Evolutionary conservation across 805 yeast species (phyloP), one percentile per base, ranked within the genome.

Genomic region (Yarrowia sp.): DNA sequence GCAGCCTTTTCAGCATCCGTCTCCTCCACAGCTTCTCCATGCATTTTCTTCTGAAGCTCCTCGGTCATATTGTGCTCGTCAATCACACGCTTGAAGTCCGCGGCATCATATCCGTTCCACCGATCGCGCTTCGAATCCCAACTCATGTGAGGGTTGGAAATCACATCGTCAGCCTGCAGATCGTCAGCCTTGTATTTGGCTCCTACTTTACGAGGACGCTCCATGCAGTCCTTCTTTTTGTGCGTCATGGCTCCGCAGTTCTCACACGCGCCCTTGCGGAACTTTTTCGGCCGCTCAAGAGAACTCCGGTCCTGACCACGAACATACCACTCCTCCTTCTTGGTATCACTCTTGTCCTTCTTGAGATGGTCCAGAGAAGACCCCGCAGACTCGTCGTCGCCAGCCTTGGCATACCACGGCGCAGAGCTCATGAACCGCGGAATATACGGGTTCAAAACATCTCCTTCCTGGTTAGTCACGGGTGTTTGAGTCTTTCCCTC

Each of bases 91-190:
- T 82, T 83, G 79, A 89, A 90, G 66, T 89, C 91, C 12, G 80
- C 79, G 0, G 85, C 81, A 55, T 88, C 87, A 74, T 86, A 90
- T 0, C 96, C 96, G 73, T 84, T 89, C 96, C 95, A 91, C 69
- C 91, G 80, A 76, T 91, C 96, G 69, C 92, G 78, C 70, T 87
- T 88, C 12, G 87, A 83, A 72, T 90, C 96, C 83, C 87, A 91
- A 55, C 82, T 84, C 34, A 73, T 70, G 14, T 70, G 73, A 13
- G 73, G 71, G 7, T 71, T 70, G 43, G 73, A 72, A 5, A 74
- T 68, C 13, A 70, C 67, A 3, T 74, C 78, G 13, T 74, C 76
- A 1, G 74, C 74, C 47, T 70, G 69, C 17, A 76, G 69, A 74
- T 74, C 71, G 72, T 74, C 61, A 44, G 76, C 72, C 43, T 73